phyloP scores from a whole-genome alignment of 2,329 filamentous ascomycete genomes.

The Pseudocercospora vitis region DNA sequence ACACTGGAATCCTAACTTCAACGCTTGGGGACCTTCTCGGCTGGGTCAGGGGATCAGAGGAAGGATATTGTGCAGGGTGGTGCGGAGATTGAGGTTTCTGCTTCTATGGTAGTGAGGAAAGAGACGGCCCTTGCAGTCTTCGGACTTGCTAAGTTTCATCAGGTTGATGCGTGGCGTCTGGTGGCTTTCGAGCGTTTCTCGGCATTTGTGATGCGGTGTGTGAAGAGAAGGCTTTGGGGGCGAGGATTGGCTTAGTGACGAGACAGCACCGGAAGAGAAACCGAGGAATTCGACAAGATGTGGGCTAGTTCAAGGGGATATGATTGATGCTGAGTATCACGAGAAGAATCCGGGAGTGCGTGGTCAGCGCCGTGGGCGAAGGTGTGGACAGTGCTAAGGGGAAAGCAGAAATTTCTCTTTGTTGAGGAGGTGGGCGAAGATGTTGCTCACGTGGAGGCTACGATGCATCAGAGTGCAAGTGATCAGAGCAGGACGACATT shows the following conservation, averaged over 20 bases:
- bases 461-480: too few relatives aligned
- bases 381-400: too few relatives aligned
- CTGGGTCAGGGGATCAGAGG: constrained; percentile 10
- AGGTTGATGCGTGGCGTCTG: too few relatives aligned
- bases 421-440: too few relatives aligned
- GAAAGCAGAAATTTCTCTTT: too few relatives aligned
- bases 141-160: constrained; percentile 10
- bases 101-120: constrained; percentile 12
- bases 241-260: constrained; percentile 59
- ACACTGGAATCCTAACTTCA: constrained; percentile 13
- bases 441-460: too few relatives aligned
- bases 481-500: too few relatives aligned
- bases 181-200: constrained; percentile 13
- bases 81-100: constrained; percentile 9
- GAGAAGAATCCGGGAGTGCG: too few relatives aligned
- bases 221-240: constrained; percentile 47
- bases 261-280: constrained; percentile 40
- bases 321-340: too few relatives aligned
- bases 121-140: constrained; percentile 16
- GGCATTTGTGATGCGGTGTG: constrained; percentile 2
- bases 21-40: background rate
- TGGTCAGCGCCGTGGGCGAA: too few relatives aligned
- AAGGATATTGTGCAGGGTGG: background rate
- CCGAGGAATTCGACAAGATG: constrained; percentile 53
- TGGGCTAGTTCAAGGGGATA: too few relatives aligned